Evolutionary conservation across 1,284 basidiomycete genomes (phyloP).

Genomic region (Paramarasmius palmivorus): DNA sequence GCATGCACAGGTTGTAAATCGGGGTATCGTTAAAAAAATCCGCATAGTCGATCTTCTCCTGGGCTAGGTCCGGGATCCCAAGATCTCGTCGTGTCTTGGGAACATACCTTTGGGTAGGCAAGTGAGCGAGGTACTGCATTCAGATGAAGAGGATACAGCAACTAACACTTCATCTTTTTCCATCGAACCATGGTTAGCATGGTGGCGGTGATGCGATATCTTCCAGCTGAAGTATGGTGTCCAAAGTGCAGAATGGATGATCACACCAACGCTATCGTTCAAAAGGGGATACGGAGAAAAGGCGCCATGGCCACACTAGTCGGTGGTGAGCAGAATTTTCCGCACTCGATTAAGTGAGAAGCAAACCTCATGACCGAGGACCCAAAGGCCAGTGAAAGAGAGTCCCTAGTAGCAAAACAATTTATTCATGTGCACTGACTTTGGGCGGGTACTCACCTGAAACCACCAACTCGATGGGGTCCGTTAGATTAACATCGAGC

Average conservation of each 20-base stretch:
- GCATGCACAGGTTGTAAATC: slow-evolving; percentile 54
- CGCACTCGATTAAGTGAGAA: background rate
- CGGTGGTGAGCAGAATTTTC: too few relatives aligned
- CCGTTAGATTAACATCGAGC: too few relatives aligned
- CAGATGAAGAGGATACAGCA: slow-evolving; percentile 46
- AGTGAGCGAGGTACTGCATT: too few relatives aligned
- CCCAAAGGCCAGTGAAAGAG: slow-evolving; percentile 56
- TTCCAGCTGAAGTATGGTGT: slow-evolving; percentile 58
- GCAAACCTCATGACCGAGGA: slow-evolving; percentile 56
- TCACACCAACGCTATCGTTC: slow-evolving; percentile 42
- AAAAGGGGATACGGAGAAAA: slow-evolving; percentile 27
- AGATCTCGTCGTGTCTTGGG: slow-evolving; percentile 20
- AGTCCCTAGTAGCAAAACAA: background rate
- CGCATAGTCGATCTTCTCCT: slow-evolving; percentile 45
- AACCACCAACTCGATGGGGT: slow-evolving; percentile 1
- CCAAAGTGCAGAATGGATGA: slow-evolving; percentile 47
- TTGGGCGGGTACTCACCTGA: background rate
- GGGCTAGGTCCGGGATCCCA: slow-evolving; percentile 40
- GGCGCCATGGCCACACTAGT: slow-evolving; percentile 32
- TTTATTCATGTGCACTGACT: background rate
- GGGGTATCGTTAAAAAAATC: slow-evolving; percentile 62
- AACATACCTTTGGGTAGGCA: background rate
- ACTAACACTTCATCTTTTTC: slow-evolving; percentile 63
- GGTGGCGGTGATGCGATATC: slow-evolving; percentile 53
- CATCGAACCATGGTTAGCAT: slow-evolving; percentile 53